Evolutionary conservation across 345 rosid genomes (phyloP).

Genomic region (Hypericum perforatum): DNA sequence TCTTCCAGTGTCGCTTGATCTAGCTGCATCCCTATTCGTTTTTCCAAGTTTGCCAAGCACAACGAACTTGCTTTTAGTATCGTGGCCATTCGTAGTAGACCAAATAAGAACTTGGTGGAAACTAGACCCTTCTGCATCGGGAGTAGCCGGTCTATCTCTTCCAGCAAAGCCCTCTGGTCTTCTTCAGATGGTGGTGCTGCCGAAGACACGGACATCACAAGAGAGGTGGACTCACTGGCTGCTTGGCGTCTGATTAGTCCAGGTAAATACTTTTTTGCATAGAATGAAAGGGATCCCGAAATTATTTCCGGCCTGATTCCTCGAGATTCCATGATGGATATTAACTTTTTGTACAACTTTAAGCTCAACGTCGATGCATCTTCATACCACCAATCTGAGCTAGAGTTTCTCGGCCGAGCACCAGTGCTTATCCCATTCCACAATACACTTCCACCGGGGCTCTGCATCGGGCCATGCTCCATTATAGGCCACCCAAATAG

Average conservation of each 20-base stretch:
- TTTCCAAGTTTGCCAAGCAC: slow-evolving; percentile 63
- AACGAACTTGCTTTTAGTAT: slow-evolving; percentile 58
- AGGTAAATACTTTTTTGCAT: slow-evolving; percentile 72
- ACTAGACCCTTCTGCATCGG: slow-evolving; percentile 75
- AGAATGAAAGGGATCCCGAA: slow-evolving; percentile 61
- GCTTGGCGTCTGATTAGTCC: slow-evolving; percentile 74
- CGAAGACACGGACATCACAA: slow-evolving; percentile 39
- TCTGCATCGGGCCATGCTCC: slow-evolving; percentile 94
- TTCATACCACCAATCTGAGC: slow-evolving; percentile 96
- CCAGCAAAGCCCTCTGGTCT: slow-evolving; percentile 69
- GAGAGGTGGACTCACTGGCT: slow-evolving; percentile 51
- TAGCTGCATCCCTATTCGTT: slow-evolving; percentile 89
- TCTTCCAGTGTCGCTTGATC: slow-evolving; percentile 90
- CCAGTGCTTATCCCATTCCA: slow-evolving; percentile 99
- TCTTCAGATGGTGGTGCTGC: slow-evolving; percentile 65
- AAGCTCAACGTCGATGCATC: slow-evolving; percentile 73
- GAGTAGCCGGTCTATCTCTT: slow-evolving; percentile 61
- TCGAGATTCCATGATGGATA: slow-evolving; percentile 60
- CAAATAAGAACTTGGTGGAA: slow-evolving; percentile 70
- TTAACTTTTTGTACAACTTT: slow-evolving; percentile 64
- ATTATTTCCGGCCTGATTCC: slow-evolving; percentile 71
- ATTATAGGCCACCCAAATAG: slow-evolving; percentile 86
- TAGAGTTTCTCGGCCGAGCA: slow-evolving; percentile 61
- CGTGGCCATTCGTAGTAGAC: slow-evolving; percentile 72
- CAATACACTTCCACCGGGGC: slow-evolving; percentile 88